These are phyloP conservation scores for Porcisia hertigi DNA, from an alignment of 208 protist genomes.

Conservation along the genomic window DNA sequence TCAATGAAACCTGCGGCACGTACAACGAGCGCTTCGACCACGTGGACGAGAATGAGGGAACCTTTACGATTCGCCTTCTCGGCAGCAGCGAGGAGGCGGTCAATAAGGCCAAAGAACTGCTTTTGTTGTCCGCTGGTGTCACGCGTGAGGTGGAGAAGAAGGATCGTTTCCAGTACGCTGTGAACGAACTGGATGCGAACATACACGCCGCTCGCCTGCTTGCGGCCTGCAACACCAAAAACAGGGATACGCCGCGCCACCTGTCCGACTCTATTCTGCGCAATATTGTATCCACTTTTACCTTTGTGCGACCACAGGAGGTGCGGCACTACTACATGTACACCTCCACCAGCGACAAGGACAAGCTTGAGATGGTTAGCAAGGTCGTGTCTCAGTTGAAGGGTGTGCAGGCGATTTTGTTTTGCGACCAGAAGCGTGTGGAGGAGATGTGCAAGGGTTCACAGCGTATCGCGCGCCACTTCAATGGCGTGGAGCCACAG, in stretches of 20 bases:
- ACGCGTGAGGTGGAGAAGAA: conserved; percentile 71
- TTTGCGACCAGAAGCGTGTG: conserved; percentile 86
- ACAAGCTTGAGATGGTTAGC: conserved; percentile 81
- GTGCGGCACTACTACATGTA: conserved; percentile 82
- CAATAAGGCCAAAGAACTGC: conserved; percentile 60
- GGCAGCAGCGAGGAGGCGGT: conserved; percentile 64
- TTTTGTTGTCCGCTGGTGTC: conserved; percentile 57
- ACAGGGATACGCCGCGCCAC: conserved; percentile 65
- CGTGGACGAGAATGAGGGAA: conserved; percentile 54
- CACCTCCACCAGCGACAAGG: conserved; percentile 61
- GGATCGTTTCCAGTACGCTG: conserved; percentile 80
- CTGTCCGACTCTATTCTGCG: conserved; percentile 74
- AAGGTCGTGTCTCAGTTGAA: conserved; percentile 86
- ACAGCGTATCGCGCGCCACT: conserved; percentile 64
- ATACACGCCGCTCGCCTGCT: conserved; percentile 64
- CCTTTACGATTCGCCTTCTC: conserved; percentile 67
- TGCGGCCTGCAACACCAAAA: conserved; percentile 79
- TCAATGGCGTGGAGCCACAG: conserved; percentile 77
- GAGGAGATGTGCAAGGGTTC: conserved; percentile 69
- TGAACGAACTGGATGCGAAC: conserved; percentile 84
- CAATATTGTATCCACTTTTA: conserved; percentile 78
- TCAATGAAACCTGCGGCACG: conserved; percentile 72
- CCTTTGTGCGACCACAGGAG: conserved; percentile 79
- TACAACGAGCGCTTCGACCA: conserved; percentile 73
- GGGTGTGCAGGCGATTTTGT: conserved; percentile 89